These are phyloP conservation scores for Arthroderma sp. DNA, from an alignment of 2,329 filamentous ascomycete species.

Conservation along the genomic window DNA sequence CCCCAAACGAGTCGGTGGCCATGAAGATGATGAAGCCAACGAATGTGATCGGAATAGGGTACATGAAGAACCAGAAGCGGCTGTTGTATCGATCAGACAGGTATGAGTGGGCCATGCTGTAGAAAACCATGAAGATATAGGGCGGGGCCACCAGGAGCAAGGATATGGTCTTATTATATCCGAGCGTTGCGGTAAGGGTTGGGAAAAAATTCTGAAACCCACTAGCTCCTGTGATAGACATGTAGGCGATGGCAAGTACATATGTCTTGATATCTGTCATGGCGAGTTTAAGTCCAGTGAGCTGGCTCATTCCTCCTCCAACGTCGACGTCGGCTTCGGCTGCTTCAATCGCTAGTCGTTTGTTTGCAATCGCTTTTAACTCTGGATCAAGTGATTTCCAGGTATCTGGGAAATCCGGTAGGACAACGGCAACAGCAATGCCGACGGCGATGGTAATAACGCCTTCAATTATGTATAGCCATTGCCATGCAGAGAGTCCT, in stretches of 20 bases:
- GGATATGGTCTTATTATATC: conserved; percentile 33
- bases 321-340: conserved; percentile 38
- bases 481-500: conserved; percentile 28
- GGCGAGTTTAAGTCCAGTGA: conserved; percentile 39
- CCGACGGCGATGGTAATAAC: conserved; percentile 23
- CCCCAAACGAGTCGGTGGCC: conserved; percentile 37
- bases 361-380: conserved; percentile 35
- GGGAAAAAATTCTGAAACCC: conserved; percentile 48
- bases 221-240: conserved; percentile 36
- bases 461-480: conserved; percentile 30
- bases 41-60: conserved; percentile 40
- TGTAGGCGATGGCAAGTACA: conserved; percentile 32
- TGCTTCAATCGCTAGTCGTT: conserved; percentile 39
- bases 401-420: conserved; percentile 34
- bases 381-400: conserved; percentile 32
- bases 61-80: conserved; percentile 41
- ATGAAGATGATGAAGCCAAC: conserved; percentile 43
- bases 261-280: conserved; percentile 40
- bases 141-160: conserved; percentile 41
- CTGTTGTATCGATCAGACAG: conserved; percentile 33
- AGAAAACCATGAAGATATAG: conserved; percentile 42
- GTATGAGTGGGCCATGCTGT: conserved; percentile 32
- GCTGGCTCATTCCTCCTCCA: conserved; percentile 34
- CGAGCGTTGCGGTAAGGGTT: conserved; percentile 35
- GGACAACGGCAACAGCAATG: conserved; percentile 19